phyloP scores from a whole-genome alignment of 768 basidiomycete genomes.

The Mycena haematopus region DNA sequence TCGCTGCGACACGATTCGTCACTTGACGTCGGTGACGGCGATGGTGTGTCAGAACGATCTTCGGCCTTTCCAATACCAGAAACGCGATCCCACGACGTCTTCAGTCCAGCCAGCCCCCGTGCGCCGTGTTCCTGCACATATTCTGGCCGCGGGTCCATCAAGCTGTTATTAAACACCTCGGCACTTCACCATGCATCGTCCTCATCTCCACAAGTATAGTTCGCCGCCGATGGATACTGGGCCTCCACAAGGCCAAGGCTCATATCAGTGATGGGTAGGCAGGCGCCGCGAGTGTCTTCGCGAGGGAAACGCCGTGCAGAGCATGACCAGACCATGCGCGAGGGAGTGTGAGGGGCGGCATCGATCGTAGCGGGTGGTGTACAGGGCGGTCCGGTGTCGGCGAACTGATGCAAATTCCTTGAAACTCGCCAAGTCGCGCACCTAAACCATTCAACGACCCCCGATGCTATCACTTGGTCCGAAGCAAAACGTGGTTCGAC shows the following conservation, averaged over 20 bases:
- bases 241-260: slow-evolving; percentile 38
- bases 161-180: slow-evolving; percentile 46
- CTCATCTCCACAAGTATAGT: slow-evolving; percentile 7
- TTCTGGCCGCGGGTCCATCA: slow-evolving; percentile 32
- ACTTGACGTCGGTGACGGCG: slow-evolving; percentile 13
- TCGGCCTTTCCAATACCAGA: not conserved
- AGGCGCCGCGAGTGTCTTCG: slow-evolving; percentile 32
- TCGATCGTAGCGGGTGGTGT: slow-evolving; percentile 19
- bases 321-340: slow-evolving; percentile 47
- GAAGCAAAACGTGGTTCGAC: slow-evolving; percentile 14
- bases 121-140: slow-evolving; percentile 35
- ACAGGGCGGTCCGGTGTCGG: slow-evolving; percentile 40
- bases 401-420: slow-evolving; percentile 42
- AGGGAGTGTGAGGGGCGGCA: slow-evolving; percentile 33
- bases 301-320: slow-evolving; percentile 45
- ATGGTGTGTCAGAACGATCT: not conserved
- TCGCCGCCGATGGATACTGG: slow-evolving; percentile 34
- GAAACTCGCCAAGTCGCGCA: slow-evolving; percentile 7
- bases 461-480: not conserved
- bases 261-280: slow-evolving; percentile 43
- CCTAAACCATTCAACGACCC: slow-evolving; percentile 1
- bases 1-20: slow-evolving; percentile 12
- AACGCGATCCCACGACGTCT: slow-evolving; percentile 31
- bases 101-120: slow-evolving; percentile 35
- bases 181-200: slow-evolving; percentile 42